A percentile compares a stretch with the other conserved stretches of the same genome.
These are phyloP conservation scores for Didymella keratinophila DNA, from an alignment of 2,329 filamentous ascomycete genomes.

Conservation along the genomic window DNA sequence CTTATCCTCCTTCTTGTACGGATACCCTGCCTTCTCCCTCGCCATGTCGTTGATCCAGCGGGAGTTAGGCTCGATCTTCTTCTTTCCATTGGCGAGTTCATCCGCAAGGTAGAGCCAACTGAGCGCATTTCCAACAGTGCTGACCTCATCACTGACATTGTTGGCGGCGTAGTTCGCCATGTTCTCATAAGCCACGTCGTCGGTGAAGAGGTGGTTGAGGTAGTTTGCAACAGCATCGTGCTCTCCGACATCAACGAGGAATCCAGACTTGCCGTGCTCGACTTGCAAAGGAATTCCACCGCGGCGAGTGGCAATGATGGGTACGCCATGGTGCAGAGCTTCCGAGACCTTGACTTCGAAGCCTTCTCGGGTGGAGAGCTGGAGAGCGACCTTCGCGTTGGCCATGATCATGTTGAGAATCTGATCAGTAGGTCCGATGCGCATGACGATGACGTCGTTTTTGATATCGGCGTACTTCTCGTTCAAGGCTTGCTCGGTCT, in stretches of 20 bases:
- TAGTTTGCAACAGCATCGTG: constrained; percentile 72
- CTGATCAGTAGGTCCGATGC: constrained; percentile 79
- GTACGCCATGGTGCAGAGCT: constrained; percentile 79
- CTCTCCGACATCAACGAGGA: constrained; percentile 75
- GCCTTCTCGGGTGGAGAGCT: constrained; percentile 81
- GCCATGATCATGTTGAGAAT: constrained; percentile 78
- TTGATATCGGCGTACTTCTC: constrained; percentile 59
- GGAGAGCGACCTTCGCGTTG: constrained; percentile 75
- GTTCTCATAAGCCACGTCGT: constrained; percentile 69
- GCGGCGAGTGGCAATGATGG: constrained; percentile 76
- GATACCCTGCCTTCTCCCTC: constrained; percentile 67
- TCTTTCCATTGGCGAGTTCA: constrained; percentile 67
- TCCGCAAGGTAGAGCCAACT: constrained; percentile 80
- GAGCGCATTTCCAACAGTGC: constrained; percentile 80
- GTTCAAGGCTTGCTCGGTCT: constrained; percentile 73
- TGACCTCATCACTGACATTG: constrained; percentile 81
- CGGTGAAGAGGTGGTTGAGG: constrained; percentile 70
- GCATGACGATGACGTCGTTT: constrained; percentile 75
- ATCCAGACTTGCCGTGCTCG: constrained; percentile 74
- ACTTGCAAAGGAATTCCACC: constrained; percentile 86
- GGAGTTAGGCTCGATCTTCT: constrained; percentile 65
- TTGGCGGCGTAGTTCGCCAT: constrained; percentile 71
- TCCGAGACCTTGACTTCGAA: constrained; percentile 90
- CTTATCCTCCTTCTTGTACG: constrained; percentile 66
- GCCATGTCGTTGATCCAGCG: constrained; percentile 79